phyloP scores from a whole-genome alignment of 768 basidiomycete species.

The Chalciporus piperatus region DNA sequence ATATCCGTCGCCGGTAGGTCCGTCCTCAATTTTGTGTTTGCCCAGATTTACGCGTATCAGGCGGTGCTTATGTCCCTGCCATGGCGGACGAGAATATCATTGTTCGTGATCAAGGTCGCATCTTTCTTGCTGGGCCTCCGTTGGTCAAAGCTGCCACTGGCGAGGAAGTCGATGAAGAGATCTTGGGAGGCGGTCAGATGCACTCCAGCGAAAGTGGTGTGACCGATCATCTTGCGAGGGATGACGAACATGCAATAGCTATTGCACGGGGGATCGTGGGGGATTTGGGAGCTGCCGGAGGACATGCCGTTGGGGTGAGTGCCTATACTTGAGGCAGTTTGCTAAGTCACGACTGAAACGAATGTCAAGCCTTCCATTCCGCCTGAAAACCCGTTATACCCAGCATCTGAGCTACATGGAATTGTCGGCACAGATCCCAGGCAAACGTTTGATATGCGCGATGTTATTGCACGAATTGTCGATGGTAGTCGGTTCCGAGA shows the following conservation, averaged over 20 bases:
- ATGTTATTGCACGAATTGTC: constrained; percentile 87
- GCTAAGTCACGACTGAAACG: constrained; percentile 7
- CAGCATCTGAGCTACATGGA: constrained; percentile 79
- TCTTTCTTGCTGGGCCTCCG: constrained; percentile 93
- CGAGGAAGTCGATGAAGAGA: constrained; percentile 90
- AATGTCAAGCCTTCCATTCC: constrained; percentile 49
- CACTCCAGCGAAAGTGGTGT: constrained; percentile 90
- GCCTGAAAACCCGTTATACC: constrained; percentile 75
- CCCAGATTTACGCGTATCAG: constrained; percentile 33
- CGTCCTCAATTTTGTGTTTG: background rate
- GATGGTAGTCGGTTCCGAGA: constrained; percentile 91
- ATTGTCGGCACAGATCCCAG: constrained; percentile 89
- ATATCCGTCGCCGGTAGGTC: constrained; percentile 81
- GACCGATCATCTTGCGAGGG: constrained; percentile 81
- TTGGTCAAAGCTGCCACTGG: constrained; percentile 94
- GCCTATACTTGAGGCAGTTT: constrained; percentile 16
- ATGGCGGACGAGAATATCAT: constrained; percentile 96
- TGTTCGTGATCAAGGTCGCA: constrained; percentile 86
- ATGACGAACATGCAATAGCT: constrained; percentile 82
- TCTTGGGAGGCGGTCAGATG: constrained; percentile 87
- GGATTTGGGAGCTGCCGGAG: constrained; percentile 69
- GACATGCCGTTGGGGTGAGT: constrained; percentile 48
- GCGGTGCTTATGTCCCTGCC: constrained; percentile 92
- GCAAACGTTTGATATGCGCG: constrained; percentile 90
- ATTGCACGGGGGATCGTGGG: constrained; percentile 75